phyloP scores from a whole-genome alignment of 257 asterid species.

The Thymus mandschuricus region DNA sequence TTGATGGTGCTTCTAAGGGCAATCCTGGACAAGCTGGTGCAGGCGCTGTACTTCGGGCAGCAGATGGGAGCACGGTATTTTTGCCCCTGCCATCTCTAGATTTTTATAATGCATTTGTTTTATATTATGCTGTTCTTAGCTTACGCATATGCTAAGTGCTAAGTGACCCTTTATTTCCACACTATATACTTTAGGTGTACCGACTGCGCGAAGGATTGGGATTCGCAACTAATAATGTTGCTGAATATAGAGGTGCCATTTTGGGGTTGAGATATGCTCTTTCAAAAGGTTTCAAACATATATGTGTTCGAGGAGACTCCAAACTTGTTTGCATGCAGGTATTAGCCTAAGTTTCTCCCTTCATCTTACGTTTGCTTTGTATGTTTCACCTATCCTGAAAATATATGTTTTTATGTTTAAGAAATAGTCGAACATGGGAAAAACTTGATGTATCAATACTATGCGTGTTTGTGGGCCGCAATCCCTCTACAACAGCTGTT shows the following conservation, averaged over 20 bases:
- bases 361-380: conserved; percentile 1
- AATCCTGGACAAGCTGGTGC: conserved; percentile 99
- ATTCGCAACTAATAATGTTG: conserved; percentile 88
- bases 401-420: neutral
- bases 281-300: conserved; percentile 79
- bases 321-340: conserved; percentile 99
- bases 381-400: neutral
- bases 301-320: conserved; percentile 92
- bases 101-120: neutral
- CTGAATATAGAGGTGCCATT: conserved; percentile 89
- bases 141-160: neutral
- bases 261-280: conserved; percentile 90
- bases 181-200: conserved; percentile 52
- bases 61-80: conserved; percentile 84
- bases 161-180: conserved; percentile 5
- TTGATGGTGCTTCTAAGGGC: conserved; percentile 98
- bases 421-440: neutral
- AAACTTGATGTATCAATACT: neutral
- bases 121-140: neutral
- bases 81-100: conserved; percentile 11
- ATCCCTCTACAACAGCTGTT: conserved; percentile 1
- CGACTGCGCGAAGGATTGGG: conserved; percentile 97
- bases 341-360: conserved; percentile 12
- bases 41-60: conserved; percentile 82
- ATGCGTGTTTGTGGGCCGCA: neutral